Evolutionary conservation across 306 rosid species (phyloP), one percentile per base, ranked within the genome.

Genomic region (Spatholobus suberectus): DNA sequence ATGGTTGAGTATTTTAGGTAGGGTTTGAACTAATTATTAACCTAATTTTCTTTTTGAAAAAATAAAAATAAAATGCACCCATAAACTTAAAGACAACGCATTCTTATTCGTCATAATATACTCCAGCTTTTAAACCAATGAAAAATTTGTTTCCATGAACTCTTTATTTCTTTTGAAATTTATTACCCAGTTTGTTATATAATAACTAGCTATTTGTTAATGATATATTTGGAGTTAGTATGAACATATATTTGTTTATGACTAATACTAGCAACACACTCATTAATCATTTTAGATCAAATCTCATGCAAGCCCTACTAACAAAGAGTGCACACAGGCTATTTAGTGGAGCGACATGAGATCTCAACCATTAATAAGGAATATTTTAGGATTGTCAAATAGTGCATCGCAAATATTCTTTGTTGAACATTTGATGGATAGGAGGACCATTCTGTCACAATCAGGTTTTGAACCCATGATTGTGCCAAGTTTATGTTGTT

Each of bases 401-500:
- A 62, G 41, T 37, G 17, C n/a, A 9, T n/a, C 5, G 40, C 3
- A 0, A 63, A 17, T 32, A 63, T 63, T 29, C 43, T 61, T 59
- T 15, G 3, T 61, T 61, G 38, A 63, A 61, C 18, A 29, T 5
- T 61, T 61, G 20, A 61, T 27, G 40, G 68, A 26, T 27, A 38
- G 32, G 15, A 74, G 11, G 52, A 57, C 29, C 24, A 75, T 23
- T 41, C 41, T 34, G 43, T 26, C 35, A 21, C 69, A 26, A 18
- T 24, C 41, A 17, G 57, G 80, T 54, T 59, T 76, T 57, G 38
- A 41, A 57, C 13, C 67, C 57, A 21, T 74, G 68, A 20, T 11
- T 55, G 65, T 63, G 49, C 21, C 82, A 65, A 55, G 6, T 18
- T 63, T 63, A 62, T 65, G 29, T 65, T 61, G 21, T 21, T 62